These are phyloP conservation scores for Penicillium sclerotiorum DNA, from an alignment of 2,329 filamentous ascomycete species.

Conservation along the genomic window DNA sequence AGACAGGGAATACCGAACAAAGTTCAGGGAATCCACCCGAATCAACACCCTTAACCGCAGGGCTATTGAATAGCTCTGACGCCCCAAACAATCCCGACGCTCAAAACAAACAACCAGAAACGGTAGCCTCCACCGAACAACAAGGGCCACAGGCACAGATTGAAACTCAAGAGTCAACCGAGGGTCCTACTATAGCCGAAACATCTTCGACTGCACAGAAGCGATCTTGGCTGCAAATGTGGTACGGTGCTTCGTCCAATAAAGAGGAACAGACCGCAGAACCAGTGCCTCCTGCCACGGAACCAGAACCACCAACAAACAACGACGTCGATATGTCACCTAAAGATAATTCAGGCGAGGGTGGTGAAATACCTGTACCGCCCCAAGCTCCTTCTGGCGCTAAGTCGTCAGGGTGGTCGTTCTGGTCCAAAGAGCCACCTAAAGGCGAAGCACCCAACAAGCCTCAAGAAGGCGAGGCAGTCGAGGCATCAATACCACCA, in stretches of 20 bases:
- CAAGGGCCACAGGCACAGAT: slow-evolving; percentile 6
- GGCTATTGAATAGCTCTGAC: slow-evolving; percentile 11
- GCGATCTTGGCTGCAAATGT: slow-evolving; percentile 50
- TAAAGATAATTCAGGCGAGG: slow-evolving; percentile 20
- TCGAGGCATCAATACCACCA: slow-evolving; percentile 27
- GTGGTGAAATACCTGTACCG: slow-evolving; percentile 24
- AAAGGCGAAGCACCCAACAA: slow-evolving; percentile 28
- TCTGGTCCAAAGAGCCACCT: slow-evolving; percentile 42
- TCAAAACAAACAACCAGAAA: neutral
- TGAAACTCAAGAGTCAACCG: slow-evolving; percentile 11
- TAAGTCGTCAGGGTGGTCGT: slow-evolving; percentile 44
- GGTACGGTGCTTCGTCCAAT: slow-evolving; percentile 37
- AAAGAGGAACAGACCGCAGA: slow-evolving; percentile 26
- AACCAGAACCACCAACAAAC: slow-evolving; percentile 10
- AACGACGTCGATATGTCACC: slow-evolving; percentile 21
- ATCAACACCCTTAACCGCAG: slow-evolving; percentile 16
- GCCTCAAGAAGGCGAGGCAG: slow-evolving; percentile 29
- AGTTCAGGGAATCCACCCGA: slow-evolving; percentile 10
- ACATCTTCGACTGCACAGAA: slow-evolving; percentile 32
- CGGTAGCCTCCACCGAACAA: neutral
- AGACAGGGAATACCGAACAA: slow-evolving; percentile 19
- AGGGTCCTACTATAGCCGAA: slow-evolving; percentile 7
- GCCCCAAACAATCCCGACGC: slow-evolving; percentile 3
- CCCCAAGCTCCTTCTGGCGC: slow-evolving; percentile 25
- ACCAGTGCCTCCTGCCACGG: slow-evolving; percentile 12